Base-by-base conservation (phyloP, 2,329 filamentous ascomycete species). In the Fusarium nanum region DNA sequence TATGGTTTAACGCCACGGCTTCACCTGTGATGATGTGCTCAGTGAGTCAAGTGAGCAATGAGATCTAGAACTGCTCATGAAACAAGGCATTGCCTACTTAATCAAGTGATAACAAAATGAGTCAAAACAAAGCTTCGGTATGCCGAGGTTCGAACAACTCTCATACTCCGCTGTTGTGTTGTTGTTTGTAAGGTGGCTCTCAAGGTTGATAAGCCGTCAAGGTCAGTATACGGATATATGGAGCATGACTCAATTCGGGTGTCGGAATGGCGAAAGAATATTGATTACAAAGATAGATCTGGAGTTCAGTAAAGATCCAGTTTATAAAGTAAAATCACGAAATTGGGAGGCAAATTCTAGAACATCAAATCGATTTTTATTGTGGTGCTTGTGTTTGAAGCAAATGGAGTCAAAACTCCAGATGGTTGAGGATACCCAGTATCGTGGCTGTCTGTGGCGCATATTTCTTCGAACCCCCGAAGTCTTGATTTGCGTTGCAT, bases 1-100 rank as follows among this genome's bases (percentile, higher is more conserved):
- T 72, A 62, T 60, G 56, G 56, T 63, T 66, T 58, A 64, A 68
- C 57, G 64, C 65, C 65, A 62, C 46, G 30, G 53, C 32, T 59
- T 27, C 37, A 48, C 40, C 47, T 56, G 45, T 37, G 61, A 74
- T 74, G 72, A 69, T 75, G 72, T 75, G 72, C 70, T 73, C 47
- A 34, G 25, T 12, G 14, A 49, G 22, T 55, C 40, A 57, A 62
- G 56, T 74, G 71, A 74, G 67, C 69, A 72, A 64, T 56, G 30
- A 44, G 20, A 28, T 20, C 55, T 64, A 11, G 50, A 52, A 37
- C 41, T 45, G 30, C n/a, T 44, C 49, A 64, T 34, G 52, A 61
- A 65, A 72, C 54, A 42, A 52, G 34, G 40, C n/a, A 53, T 42
- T 41, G 34, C 20, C 13, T 49, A 46, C 10, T 41, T 41, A n/a